Evolutionary conservation across 306 rosid species (phyloP).

Genomic region (Lathyrus oleraceus): DNA sequence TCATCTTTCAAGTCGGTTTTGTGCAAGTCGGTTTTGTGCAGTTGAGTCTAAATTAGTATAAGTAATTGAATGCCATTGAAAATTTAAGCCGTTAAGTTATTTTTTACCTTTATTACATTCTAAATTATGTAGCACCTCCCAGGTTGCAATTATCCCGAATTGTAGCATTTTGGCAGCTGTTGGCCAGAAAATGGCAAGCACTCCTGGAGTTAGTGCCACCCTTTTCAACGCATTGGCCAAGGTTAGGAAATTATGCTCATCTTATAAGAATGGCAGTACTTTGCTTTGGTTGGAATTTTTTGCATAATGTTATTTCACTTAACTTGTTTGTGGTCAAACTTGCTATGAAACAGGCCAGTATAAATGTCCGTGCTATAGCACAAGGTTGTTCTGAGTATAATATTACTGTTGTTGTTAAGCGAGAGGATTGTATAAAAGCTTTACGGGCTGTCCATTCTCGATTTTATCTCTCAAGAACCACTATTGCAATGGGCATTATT

Average conservation of each 20-base stretch:
- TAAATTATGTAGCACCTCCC: conserved; percentile 39
- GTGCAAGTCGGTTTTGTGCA: not conserved
- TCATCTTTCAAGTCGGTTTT: not conserved
- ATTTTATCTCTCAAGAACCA: conserved; percentile 91
- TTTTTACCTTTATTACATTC: conserved; percentile 29
- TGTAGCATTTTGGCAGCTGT: conserved; percentile 98
- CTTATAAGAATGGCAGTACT: conserved; percentile 8
- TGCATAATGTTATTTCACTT: conserved; percentile 10
- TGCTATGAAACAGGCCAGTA: conserved; percentile 72
- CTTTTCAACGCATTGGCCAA: conserved; percentile 96
- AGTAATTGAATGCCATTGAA: conserved; percentile 22
- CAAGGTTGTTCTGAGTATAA: conserved; percentile 99
- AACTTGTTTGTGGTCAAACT: conserved; percentile 26
- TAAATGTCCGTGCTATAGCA: conserved; percentile 97
- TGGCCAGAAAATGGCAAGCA: conserved; percentile 99
- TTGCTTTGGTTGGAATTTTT: conserved; percentile 16
- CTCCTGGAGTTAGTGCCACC: conserved; percentile 99
- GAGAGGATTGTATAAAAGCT: conserved; percentile 95
- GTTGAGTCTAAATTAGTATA: conserved; percentile 6
- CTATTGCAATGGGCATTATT: conserved; percentile 91
- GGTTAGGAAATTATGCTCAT: conserved; percentile 52
- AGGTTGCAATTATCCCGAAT: conserved; percentile 87
- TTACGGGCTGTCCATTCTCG: conserved; percentile 95
- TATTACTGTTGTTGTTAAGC: conserved; percentile 83
- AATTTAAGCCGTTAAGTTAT: conserved; percentile 1